A percentile compares a stretch with the other conserved stretches of the same genome.
Evolutionary conservation across 768 basidiomycete genomes (phyloP).

Genomic region (Pulveroboletus sp.): DNA sequence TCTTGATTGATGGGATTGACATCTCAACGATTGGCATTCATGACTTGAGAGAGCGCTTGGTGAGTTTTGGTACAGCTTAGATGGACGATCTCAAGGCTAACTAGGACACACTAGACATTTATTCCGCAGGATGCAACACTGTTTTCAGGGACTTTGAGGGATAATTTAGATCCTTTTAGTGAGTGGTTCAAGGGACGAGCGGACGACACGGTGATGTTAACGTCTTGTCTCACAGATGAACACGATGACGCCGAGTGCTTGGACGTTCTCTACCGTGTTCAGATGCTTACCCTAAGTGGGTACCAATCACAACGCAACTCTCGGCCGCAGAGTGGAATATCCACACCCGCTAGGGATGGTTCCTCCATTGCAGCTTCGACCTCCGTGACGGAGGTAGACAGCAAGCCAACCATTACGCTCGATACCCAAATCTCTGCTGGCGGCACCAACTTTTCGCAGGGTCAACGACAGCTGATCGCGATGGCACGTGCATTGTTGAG

Average conservation of each 20-base stretch:
- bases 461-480: conserved; percentile 83
- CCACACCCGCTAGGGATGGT: conserved; percentile 40
- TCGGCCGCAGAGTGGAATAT: conserved; percentile 40
- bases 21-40: conserved; percentile 81
- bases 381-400: conserved; percentile 48
- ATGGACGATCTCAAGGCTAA: background rate
- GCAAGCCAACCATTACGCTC: conserved; percentile 54
- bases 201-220: background rate
- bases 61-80: conserved; percentile 30
- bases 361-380: conserved; percentile 40
- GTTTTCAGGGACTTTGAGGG: conserved; percentile 75
- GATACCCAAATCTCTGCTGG: conserved; percentile 81
- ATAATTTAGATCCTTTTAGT: conserved; percentile 74
- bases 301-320: conserved; percentile 48
- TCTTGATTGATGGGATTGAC: conserved; percentile 84
- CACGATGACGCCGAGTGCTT: conserved; percentile 75
- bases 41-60: conserved; percentile 72
- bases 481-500: conserved; percentile 79
- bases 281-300: conserved; percentile 56
- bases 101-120: conserved; percentile 50
- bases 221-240: conserved; percentile 42
- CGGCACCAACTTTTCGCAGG: conserved; percentile 88
- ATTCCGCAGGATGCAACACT: conserved; percentile 74
- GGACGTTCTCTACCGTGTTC: conserved; percentile 78
- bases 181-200: background rate